A percentile compares a stretch with the other conserved stretches of the same genome.
These are phyloP conservation scores for Alternaria arbusti DNA, from an alignment of 2,329 filamentous ascomycete species.

Conservation along the genomic window DNA sequence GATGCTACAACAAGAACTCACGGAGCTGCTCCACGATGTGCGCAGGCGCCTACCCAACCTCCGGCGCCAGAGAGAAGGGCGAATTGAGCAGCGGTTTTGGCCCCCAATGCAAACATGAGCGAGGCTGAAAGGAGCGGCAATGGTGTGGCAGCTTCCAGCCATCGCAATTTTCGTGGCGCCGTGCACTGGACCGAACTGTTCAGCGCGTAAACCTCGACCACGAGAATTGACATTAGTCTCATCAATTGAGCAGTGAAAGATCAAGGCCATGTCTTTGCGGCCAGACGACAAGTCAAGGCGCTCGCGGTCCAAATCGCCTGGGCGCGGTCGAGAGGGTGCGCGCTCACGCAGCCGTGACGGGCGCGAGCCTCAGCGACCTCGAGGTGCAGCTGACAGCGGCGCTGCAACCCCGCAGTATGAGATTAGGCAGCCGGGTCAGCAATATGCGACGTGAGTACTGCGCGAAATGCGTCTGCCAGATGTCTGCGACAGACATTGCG, in stretches of 20 bases:
- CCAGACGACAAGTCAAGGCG: slow-evolving; percentile 51
- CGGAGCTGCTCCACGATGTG: background rate
- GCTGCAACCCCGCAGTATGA: slow-evolving; percentile 49
- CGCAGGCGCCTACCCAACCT: background rate
- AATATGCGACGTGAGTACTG: slow-evolving; percentile 44
- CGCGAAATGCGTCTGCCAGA: background rate
- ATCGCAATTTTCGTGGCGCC: slow-evolving; percentile 23
- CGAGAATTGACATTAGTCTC: background rate
- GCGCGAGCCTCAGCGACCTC: slow-evolving; percentile 43
- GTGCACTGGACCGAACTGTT: background rate
- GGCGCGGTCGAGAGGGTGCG: slow-evolving; percentile 46
- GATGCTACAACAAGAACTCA: background rate
- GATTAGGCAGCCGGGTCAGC: slow-evolving; percentile 48
- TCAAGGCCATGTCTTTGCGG: slow-evolving; percentile 48
- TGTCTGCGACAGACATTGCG: slow-evolving; percentile 2
- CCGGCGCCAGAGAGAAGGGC: background rate
- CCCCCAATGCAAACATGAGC: slow-evolving; percentile 19
- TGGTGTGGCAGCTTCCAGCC: slow-evolving; percentile 22
- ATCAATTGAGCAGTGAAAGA: background rate
- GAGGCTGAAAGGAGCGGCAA: slow-evolving; percentile 14
- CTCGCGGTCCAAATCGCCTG: slow-evolving; percentile 52
- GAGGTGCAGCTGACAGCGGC: slow-evolving; percentile 32
- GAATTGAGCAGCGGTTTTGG: slow-evolving; percentile 6
- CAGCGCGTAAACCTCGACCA: slow-evolving; percentile 7
- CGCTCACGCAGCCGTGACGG: slow-evolving; percentile 51